Evolutionary conservation across 2,329 filamentous ascomycete genomes (phyloP).

Genomic region (Penicillium brevicompactum): DNA sequence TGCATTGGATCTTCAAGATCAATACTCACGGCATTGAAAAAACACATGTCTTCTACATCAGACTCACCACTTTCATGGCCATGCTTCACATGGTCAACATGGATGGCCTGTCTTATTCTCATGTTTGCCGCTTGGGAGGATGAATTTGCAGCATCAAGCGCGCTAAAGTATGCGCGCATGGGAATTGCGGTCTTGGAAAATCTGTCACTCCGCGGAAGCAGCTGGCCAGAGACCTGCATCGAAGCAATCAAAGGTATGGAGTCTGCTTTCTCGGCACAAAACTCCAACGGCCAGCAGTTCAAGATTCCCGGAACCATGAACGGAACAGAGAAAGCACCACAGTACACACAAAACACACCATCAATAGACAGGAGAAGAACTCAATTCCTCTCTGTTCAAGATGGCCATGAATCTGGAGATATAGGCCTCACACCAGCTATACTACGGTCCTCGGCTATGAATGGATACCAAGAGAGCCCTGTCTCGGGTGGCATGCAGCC

Average conservation of each 20-base stretch:
- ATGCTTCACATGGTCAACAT: conserved; percentile 56
- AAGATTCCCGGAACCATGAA: background rate
- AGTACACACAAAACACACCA: background rate
- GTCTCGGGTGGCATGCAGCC: background rate
- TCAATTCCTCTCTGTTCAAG: background rate
- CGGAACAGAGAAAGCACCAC: background rate
- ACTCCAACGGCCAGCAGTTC: background rate
- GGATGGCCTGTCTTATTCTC: conserved; percentile 57
- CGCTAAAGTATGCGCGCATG: conserved; percentile 42
- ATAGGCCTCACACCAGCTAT: background rate
- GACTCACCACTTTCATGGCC: conserved; percentile 49
- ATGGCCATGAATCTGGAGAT: background rate
- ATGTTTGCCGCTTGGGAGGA: conserved; percentile 54
- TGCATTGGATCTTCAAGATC: conserved; percentile 55
- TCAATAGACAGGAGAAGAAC: background rate
- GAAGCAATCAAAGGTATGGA: conserved; percentile 39
- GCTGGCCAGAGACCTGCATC: conserved; percentile 45
- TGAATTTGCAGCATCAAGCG: conserved; percentile 43
- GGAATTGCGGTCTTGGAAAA: conserved; percentile 37
- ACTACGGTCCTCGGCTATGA: background rate
- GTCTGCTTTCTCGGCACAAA: conserved; percentile 24
- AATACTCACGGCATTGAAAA: conserved; percentile 47
- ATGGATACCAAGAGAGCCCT: background rate
- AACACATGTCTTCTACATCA: conserved; percentile 20
- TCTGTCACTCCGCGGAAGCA: conserved; percentile 35